These are phyloP conservation scores for Akebia trifoliata DNA, from an alignment of 164 flowering plant genomes.

Conservation along the genomic window DNA sequence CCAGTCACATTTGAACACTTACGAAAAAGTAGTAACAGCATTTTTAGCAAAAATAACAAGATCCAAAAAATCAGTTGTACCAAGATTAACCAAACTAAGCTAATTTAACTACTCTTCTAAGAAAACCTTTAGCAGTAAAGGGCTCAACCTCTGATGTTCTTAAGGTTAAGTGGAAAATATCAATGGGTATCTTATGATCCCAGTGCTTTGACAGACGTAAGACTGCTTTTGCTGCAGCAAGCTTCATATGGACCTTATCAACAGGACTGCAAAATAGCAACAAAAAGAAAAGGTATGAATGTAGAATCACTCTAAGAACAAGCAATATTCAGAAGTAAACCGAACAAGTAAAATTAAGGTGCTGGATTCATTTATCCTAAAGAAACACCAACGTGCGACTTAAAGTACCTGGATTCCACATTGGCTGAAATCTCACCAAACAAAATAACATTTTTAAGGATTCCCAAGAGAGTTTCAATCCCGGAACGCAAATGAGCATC, in stretches of 20 bases:
- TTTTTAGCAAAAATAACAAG: background rate
- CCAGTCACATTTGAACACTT: background rate
- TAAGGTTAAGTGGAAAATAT: conserved; percentile 69
- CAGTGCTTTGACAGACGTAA: conserved; percentile 78
- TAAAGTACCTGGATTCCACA: conserved; percentile 63
- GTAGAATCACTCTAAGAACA: background rate
- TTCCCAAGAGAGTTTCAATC: conserved; percentile 54
- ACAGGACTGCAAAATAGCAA: conserved; percentile 50
- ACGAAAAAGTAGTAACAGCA: background rate
- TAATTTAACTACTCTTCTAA: background rate
- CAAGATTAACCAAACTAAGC: background rate
- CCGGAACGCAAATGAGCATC: conserved; percentile 87
- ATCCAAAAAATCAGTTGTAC: background rate
- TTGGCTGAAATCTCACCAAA: conserved; percentile 77
- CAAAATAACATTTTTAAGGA: conserved; percentile 56
- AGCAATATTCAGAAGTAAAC: background rate
- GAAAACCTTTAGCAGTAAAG: conserved; percentile 4
- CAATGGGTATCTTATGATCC: conserved; percentile 87
- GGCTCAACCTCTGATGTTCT: conserved; percentile 64
- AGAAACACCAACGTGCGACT: background rate
- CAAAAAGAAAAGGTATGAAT: conserved; percentile 6
- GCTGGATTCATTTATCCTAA: background rate
- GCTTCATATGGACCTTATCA: conserved; percentile 85
- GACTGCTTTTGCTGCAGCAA: conserved; percentile 87
- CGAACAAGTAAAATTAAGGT: conserved; percentile 2